Conservation (phyloP, 129 eudicot species). For the Escallonia herrerae region DNA sequence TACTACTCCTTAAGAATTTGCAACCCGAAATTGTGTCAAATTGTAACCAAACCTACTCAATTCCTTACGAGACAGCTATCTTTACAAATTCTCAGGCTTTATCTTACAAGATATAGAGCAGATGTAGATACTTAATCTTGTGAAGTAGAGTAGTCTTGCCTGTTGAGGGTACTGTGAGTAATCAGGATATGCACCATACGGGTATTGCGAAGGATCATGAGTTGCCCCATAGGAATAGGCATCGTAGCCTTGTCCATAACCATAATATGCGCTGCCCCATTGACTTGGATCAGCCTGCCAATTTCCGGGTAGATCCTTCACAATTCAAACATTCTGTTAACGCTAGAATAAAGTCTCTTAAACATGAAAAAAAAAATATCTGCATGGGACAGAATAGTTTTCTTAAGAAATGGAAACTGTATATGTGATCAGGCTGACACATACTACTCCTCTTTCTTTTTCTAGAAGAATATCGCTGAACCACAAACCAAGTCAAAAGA, state of each 20-base stretch:
- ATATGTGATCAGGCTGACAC: too few species aligned
- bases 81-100: neutral
- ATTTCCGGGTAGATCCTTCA: conserved; percentile 51
- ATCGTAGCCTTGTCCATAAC: conserved; percentile 94
- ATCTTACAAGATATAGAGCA: neutral
- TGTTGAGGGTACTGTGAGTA: conserved; percentile 88
- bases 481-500: neutral
- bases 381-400: neutral
- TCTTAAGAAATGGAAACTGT: neutral
- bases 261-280: conserved; percentile 78
- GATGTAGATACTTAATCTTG: neutral
- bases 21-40: neutral
- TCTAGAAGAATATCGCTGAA: too few species aligned
- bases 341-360: neutral
- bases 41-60: neutral
- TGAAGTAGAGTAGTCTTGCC: conserved; percentile 28
- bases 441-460: too few species aligned
- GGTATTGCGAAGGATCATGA: conserved; percentile 80
- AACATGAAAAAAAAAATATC: neutral
- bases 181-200: conserved; percentile 83
- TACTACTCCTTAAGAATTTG: too few species aligned
- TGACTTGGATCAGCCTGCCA: conserved; percentile 79
- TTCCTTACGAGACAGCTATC: neutral
- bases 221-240: conserved; percentile 85
- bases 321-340: conserved; percentile 6